These are phyloP conservation scores for Penicillium bovifimosum DNA, from an alignment of 495 filamentous ascomycete genomes.

Conservation along the genomic window DNA sequence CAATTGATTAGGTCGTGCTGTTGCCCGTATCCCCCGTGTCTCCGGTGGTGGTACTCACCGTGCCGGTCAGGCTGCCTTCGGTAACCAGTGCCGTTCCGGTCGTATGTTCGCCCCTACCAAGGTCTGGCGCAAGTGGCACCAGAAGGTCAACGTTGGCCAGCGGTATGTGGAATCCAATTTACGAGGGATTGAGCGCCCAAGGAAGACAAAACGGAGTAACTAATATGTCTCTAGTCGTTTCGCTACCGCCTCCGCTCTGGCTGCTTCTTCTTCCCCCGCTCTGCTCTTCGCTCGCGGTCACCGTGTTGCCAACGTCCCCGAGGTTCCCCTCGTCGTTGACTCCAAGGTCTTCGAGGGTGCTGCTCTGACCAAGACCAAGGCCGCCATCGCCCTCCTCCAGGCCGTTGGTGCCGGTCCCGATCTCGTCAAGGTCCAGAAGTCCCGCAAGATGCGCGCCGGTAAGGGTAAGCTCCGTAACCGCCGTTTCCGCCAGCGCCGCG, in stretches of 20 bases:
- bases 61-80: conserved; percentile 98
- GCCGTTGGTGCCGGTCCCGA: conserved; percentile 85
- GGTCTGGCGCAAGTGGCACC: conserved; percentile 99
- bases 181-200: background rate
- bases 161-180: conserved; percentile 51
- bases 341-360: conserved; percentile 74
- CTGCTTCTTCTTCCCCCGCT: conserved; percentile 88
- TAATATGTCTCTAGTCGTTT: conserved; percentile 61
- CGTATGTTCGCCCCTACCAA: conserved; percentile 99
- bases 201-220: conserved; percentile 9
- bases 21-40: conserved; percentile 99
- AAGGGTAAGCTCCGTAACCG: conserved; percentile 97
- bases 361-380: conserved; percentile 80
- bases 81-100: conserved; percentile 99
- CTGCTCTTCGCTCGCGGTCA: conserved; percentile 96
- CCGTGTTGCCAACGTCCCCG: conserved; percentile 83
- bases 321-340: conserved; percentile 94
- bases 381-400: conserved; percentile 79
- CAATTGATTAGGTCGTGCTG: conserved; percentile 73
- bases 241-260: conserved; percentile 92
- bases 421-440: conserved; percentile 86
- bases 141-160: conserved; percentile 98
- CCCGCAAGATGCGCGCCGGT: conserved; percentile 90
- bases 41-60: conserved; percentile 99
- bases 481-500: conserved; percentile 93